These are phyloP conservation scores for Colletotrichum graminicola DNA, from an alignment of 2,329 filamentous ascomycete genomes.

Conservation along the genomic window DNA sequence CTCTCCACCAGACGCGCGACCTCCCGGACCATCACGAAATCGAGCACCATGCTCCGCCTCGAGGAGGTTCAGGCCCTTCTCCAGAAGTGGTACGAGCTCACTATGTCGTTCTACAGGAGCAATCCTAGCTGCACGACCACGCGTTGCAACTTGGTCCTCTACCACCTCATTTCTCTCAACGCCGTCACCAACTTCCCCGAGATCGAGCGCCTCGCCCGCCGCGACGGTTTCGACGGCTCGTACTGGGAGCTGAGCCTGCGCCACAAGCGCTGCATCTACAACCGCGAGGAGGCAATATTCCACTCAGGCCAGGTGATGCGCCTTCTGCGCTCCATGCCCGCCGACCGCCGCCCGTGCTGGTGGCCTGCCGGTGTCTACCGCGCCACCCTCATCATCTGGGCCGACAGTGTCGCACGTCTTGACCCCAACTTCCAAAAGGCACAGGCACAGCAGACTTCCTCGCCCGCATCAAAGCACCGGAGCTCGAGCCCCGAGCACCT, in stretches of 20 bases:
- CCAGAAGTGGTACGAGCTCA: slow-evolving; percentile 76
- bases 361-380: slow-evolving; percentile 79
- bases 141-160: slow-evolving; percentile 75
- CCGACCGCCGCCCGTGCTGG: slow-evolving; percentile 73
- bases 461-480: slow-evolving; percentile 31
- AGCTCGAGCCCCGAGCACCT: slow-evolving; percentile 30
- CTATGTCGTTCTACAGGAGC: slow-evolving; percentile 65
- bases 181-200: slow-evolving; percentile 75
- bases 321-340: slow-evolving; percentile 70
- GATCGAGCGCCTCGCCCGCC: slow-evolving; percentile 74
- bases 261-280: slow-evolving; percentile 73
- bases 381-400: slow-evolving; percentile 73
- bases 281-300: slow-evolving; percentile 73
- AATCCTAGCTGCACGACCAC: slow-evolving; percentile 70
- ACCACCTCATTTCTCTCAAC: slow-evolving; percentile 78
- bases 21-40: slow-evolving; percentile 65
- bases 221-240: slow-evolving; percentile 68
- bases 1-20: slow-evolving; percentile 56
- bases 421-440: slow-evolving; percentile 50
- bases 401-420: slow-evolving; percentile 65
- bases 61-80: slow-evolving; percentile 75
- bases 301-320: slow-evolving; percentile 77
- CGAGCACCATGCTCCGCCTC: slow-evolving; percentile 70
- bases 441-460: slow-evolving; percentile 38
- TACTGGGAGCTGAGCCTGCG: slow-evolving; percentile 67